phyloP scores from a whole-genome alignment of 495 filamentous ascomycete genomes.

The Aspergillus heteromorphus region DNA sequence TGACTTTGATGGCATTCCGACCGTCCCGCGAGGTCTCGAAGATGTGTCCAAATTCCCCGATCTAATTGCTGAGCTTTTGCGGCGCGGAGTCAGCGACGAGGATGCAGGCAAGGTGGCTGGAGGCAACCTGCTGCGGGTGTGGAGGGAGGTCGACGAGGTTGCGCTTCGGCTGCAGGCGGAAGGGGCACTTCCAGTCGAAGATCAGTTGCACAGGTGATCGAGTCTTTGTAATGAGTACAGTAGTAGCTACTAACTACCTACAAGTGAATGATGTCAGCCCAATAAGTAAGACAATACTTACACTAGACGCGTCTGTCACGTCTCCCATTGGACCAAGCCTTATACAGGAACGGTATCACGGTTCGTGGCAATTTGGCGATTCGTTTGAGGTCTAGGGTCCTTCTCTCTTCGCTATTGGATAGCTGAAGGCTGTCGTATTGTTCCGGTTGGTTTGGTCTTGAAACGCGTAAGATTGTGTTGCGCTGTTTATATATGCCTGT shows the following conservation, averaged over 20 bases:
- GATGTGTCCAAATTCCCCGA: slow-evolving; percentile 84
- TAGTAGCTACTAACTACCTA: too few species aligned
- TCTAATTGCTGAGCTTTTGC: slow-evolving; percentile 67
- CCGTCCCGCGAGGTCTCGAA: slow-evolving; percentile 46
- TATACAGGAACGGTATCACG: background rate
- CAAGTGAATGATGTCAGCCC: background rate
- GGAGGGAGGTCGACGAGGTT: slow-evolving; percentile 64
- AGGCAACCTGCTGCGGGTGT: slow-evolving; percentile 70
- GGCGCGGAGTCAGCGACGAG: slow-evolving; percentile 58
- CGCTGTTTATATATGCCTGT: too few species aligned
- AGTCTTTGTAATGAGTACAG: too few species aligned
- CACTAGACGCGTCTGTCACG: background rate
- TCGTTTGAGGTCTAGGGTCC: too few species aligned
- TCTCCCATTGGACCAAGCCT: background rate
- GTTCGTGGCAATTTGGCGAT: too few species aligned
- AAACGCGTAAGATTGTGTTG: too few species aligned
- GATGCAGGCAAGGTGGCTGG: slow-evolving; percentile 66
- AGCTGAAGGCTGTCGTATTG: too few species aligned
- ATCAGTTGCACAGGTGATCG: too few species aligned
- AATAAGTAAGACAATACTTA: too few species aligned
- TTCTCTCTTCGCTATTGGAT: too few species aligned
- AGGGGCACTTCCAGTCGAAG: slow-evolving; percentile 59
- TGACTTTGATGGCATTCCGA: slow-evolving; percentile 58
- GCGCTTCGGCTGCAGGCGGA: slow-evolving; percentile 55
- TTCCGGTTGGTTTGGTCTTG: too few species aligned